A percentile compares a stretch with the other conserved stretches of the same genome.
Conservation (phyloP, 192 early-diverging fungal genomes). For the Mortierella antarctica region DNA sequence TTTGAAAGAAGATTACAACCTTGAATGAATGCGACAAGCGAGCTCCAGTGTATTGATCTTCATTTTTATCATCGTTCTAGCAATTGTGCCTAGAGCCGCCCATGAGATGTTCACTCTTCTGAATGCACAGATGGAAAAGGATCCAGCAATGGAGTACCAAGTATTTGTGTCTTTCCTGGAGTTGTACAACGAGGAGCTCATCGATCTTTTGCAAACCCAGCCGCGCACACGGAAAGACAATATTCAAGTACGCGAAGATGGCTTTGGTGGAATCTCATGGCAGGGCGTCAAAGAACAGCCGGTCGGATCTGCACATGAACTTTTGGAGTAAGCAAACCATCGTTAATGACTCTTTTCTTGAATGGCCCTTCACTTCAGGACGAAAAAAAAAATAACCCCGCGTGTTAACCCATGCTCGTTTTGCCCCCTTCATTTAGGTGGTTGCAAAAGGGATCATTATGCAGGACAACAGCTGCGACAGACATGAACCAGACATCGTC, state of each 20-base stretch:
- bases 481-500: conserved; percentile 96
- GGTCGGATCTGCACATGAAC: conserved; percentile 75
- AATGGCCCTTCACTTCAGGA: background rate
- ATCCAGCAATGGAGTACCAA: conserved; percentile 58
- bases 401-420: conserved; percentile 8
- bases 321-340: conserved; percentile 55
- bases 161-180: conserved; percentile 89
- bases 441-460: conserved; percentile 63
- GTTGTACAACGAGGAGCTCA: conserved; percentile 97
- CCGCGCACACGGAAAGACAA: conserved; percentile 43
- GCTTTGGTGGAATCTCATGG: conserved; percentile 87
- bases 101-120: conserved; percentile 64
- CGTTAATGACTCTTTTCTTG: background rate
- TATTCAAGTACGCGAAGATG: conserved; percentile 81
- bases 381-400: background rate
- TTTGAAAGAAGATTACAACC: background rate
- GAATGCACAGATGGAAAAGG: conserved; percentile 46
- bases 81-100: conserved; percentile 79
- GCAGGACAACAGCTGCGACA: conserved; percentile 86
- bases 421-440: conserved; percentile 40
- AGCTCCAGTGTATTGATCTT: background rate
- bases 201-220: conserved; percentile 78
- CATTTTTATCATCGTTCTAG: conserved; percentile 38
- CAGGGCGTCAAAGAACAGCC: conserved; percentile 83
- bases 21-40: background rate